Percentiles rank a stretch among this genome's conserved stretches.
Evolutionary conservation across 441 rosid genomes (phyloP).

Genomic region (Raphanus hybrid): DNA sequence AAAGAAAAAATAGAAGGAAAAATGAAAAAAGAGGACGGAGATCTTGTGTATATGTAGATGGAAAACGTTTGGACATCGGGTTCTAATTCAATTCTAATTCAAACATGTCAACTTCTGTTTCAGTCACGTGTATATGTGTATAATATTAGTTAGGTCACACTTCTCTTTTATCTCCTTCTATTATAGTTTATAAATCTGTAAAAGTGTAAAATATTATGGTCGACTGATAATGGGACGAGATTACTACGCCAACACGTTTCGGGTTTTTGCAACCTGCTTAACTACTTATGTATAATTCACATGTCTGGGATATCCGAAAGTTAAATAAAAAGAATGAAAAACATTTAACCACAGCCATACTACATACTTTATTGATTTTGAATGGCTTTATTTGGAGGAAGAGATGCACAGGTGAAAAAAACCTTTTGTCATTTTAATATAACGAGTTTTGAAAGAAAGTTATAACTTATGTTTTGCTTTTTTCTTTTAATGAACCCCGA

Average conservation of each 20-base stretch:
- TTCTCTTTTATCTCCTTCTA: background rate
- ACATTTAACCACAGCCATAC: background rate
- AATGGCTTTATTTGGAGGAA: background rate
- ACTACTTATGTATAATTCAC: too few relatives aligned
- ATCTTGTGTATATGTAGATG: conserved; percentile 22
- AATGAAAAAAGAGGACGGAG: background rate
- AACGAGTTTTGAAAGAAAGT: background rate
- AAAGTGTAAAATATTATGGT: background rate
- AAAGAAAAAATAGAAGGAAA: background rate
- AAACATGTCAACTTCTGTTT: conserved; percentile 22
- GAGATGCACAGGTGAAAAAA: background rate
- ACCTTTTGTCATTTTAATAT: background rate
- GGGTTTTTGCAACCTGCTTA: too few relatives aligned
- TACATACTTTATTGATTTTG: background rate
- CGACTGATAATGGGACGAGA: too few relatives aligned
- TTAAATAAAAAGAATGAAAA: background rate
- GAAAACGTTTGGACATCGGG: conserved; percentile 23
- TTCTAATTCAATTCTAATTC: conserved; percentile 16
- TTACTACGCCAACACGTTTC: too few relatives aligned
- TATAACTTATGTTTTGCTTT: too few relatives aligned
- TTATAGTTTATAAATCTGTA: background rate
- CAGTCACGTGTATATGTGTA: background rate
- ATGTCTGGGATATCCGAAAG: too few relatives aligned
- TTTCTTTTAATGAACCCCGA: too few relatives aligned
- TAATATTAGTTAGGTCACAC: conserved; percentile 7